These are phyloP conservation scores for Arachnopeziza araneosa DNA, from an alignment of 2,329 filamentous ascomycete genomes.

Conservation along the genomic window DNA sequence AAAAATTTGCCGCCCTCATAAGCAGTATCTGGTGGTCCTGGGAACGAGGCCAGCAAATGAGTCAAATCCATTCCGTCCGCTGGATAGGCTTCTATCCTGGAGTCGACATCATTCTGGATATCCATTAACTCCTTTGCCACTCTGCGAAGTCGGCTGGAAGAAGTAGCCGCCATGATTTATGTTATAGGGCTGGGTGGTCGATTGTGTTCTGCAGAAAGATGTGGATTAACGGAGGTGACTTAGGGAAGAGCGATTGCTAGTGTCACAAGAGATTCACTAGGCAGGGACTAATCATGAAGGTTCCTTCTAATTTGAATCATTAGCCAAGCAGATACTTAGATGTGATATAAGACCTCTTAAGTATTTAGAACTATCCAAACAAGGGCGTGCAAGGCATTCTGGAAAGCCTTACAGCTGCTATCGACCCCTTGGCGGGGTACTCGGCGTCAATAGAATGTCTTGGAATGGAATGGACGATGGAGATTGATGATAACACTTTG, in stretches of 20 bases:
- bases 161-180: conserved; percentile 21
- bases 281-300: neutral
- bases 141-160: conserved; percentile 39
- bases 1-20: conserved; percentile 81
- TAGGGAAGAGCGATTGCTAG: neutral
- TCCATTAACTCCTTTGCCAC: conserved; percentile 73
- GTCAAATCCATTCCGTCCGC: conserved; percentile 62
- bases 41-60: conserved; percentile 77
- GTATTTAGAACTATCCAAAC: neutral
- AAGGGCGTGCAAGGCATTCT: conserved; percentile 11
- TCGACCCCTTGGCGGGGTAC: conserved; percentile 9
- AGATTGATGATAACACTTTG: neutral
- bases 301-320: neutral
- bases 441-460: conserved; percentile 4
- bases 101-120: conserved; percentile 67
- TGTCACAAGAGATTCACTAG: neutral
- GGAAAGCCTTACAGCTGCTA: conserved; percentile 15
- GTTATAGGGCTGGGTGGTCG: neutral
- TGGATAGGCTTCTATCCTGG: conserved; percentile 67
- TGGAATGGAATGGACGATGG: neutral
- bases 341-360: neutral
- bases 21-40: conserved; percentile 84
- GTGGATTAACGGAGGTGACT: neutral
- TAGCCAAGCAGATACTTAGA: neutral
- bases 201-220: neutral